Conservation (phyloP, 495 filamentous ascomycete genomes). For the Delitschia confertaspora region DNA sequence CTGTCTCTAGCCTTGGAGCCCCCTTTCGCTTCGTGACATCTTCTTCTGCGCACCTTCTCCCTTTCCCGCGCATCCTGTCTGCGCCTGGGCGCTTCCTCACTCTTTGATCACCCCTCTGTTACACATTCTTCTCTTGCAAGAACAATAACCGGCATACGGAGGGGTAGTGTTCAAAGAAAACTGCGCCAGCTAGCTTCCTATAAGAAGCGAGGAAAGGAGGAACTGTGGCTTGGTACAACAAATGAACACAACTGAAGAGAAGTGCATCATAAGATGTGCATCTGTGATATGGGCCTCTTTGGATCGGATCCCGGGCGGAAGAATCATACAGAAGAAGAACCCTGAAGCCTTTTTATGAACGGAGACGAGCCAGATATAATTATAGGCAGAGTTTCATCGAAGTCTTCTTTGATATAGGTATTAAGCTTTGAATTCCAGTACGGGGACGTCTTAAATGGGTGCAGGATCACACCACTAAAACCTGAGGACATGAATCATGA, state of each 20-base stretch:
- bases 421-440: background rate
- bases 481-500: too few species aligned
- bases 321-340: background rate
- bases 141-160: background rate
- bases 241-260: background rate
- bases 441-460: background rate
- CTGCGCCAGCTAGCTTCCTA: too few species aligned
- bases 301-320: background rate
- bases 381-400: background rate
- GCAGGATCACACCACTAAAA: too few species aligned
- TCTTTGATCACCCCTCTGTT: conserved; percentile 2
- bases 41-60: too few species aligned
- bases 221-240: background rate
- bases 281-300: background rate
- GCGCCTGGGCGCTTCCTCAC: background rate
- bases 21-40: too few species aligned
- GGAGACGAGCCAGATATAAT: background rate
- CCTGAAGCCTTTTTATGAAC: background rate
- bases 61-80: too few species aligned
- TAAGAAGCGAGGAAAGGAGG: too few species aligned
- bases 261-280: background rate
- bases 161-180: background rate
- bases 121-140: background rate
- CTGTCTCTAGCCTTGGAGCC: too few species aligned
- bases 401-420: background rate